Base-by-base conservation (phyloP, 2,329 filamentous ascomycete species). In the Lojkania enalia region DNA sequence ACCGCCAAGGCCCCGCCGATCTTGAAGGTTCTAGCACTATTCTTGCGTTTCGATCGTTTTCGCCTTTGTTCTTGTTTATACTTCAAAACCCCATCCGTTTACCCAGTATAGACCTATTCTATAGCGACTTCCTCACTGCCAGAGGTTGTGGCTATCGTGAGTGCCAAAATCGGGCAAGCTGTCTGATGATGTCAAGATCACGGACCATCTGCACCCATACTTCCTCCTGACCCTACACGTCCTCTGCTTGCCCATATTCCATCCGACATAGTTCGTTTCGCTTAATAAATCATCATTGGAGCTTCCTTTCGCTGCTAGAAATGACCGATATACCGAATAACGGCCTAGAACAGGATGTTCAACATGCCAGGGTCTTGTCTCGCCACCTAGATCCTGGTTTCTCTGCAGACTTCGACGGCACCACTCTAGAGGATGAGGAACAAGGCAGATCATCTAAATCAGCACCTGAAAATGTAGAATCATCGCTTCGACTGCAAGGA, bases 401-500 rank as follows among this genome's bases (percentile, higher is more conserved):
- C 53, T 69, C 73, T n/a, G 72, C 70, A 20, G 67, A 70, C 21
- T 74, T 75, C 45, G 70, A 74, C 48, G 66, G 66, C 20, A 57
- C 52, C 19, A 52, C 52, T 16, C 51, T 54, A 49, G 53, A 52
- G 42, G 55, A 51, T 32, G 48, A 51, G 51, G 55, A 57, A 21
- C 58, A 58, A 42, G 59, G 60, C 15, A 61, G 53, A 44, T 57
- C 60, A 13, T 55, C 60, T 13, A 54, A 51, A 29, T 57, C 60
- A 9, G 39, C 46, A 7, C 57, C 61, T 5, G 5, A 30, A 13
- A 45, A 32, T 18, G 66, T 70, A 33, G 81, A 85, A 48, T 89
- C 86, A 1, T 90, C 87, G 0, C 73, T 90, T 41, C 81, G 76
- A 46, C 75, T 90, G 2, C 86, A 87, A 60, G 87, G 87, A 39